Percentiles rank a stretch among this genome's conserved stretches.
Evolutionary conservation across 352 stramenopile genomes (phyloP).

Genomic region (Globisporangium iwayamae): DNA sequence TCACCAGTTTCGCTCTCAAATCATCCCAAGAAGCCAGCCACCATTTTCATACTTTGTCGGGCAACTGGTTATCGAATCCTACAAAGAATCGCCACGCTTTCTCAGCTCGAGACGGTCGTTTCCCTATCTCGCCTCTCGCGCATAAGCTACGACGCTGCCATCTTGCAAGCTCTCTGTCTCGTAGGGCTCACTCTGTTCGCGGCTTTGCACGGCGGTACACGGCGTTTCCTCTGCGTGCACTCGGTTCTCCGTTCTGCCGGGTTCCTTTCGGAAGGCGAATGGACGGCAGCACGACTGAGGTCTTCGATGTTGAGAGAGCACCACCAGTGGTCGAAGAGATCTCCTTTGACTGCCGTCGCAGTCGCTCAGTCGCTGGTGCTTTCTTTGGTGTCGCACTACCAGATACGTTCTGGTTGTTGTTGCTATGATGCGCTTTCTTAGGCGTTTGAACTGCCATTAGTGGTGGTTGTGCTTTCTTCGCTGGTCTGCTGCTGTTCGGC

Average conservation of each 20-base stretch:
- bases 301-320: neutral
- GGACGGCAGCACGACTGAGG: neutral
- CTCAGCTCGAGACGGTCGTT: no score
- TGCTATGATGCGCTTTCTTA: neutral
- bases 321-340: neutral
- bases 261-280: constrained; percentile 1
- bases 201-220: constrained; percentile 2
- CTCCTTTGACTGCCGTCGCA: neutral
- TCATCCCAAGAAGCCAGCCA: neutral
- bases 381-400: neutral
- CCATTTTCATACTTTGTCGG: neutral
- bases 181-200: neutral
- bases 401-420: neutral
- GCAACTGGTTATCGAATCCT: neutral
- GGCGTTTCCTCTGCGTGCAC: neutral
- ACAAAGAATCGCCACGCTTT: no score
- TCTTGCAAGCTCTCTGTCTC: no score
- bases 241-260: neutral
- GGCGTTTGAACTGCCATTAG: neutral
- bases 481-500: neutral
- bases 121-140: no score
- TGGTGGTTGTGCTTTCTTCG: neutral
- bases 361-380: neutral
- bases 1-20: neutral
- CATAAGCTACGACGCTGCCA: no score